Evolutionary conservation across 1,139 yeast species (phyloP), one percentile per base, ranked within the genome.

Genomic region (Blastobotrys elegans): DNA sequence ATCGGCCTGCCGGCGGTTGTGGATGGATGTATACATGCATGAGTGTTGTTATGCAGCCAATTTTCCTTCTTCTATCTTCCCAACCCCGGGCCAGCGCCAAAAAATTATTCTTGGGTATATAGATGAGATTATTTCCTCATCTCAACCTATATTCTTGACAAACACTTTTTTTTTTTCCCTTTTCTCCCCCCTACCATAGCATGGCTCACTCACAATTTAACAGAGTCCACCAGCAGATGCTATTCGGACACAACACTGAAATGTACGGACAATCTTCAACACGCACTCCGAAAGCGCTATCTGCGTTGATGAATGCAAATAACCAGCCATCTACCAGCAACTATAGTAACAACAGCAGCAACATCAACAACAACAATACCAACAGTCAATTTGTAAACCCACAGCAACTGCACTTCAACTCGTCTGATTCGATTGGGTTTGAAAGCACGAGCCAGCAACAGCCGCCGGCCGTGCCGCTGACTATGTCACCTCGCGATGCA

Each of bases 401-500:
- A 29, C 18, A 31, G 5, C 31, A 40, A 31, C n/a, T 31, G 27
- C 44, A 39, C 11, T 11, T 5, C 8, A 21, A 11, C 27, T 16
- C 27, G 4, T 20, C 40, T 5, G 5, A 6, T 10, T 10, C 5
- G 27, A 6, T 10, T 24, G 27, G 27, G 5, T 5, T 6, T 5
- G 27, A 24, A 10, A 24, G 27, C 27, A 10, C 27, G 5, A 24
- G 27, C 7, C 40, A 36, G n/a, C 29, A 36, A 14, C 40, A 21
- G 17, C 27, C 16, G 4, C 29, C 5, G 14, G 11, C n/a, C 4
- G 13, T 31, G 49, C 54, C 44, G 30, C 38, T 48, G 33, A 51
- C 56, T 4, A 47, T 54, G 22, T 46, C 56, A 13, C 56, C 59
- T 13, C 48, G 50, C 6, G 58, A 56, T n/a, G 49, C 56, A n/a